Evolutionary conservation across 805 yeast species (phyloP).

Genomic region (Suhomyces faveliae): DNA sequence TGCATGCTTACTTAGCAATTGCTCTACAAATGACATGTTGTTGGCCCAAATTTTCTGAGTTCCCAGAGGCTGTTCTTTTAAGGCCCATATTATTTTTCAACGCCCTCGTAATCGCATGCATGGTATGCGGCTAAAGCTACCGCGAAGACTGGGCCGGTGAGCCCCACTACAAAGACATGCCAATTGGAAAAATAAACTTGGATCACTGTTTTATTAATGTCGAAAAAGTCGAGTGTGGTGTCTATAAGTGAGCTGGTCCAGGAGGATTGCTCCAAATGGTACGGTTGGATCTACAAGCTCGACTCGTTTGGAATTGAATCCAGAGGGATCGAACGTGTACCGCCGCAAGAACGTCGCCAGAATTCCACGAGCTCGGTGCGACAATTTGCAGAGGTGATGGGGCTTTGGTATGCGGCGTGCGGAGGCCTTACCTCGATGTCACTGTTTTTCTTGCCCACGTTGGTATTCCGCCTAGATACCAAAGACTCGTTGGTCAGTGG

Average conservation of each 20-base stretch:
- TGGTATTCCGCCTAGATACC: slow-evolving; percentile 26
- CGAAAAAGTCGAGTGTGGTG: background rate
- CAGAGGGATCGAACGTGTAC: slow-evolving; percentile 35
- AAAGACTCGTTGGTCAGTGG: slow-evolving; percentile 31
- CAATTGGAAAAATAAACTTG: no score
- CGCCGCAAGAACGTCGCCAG: slow-evolving; percentile 25
- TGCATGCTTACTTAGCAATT: slow-evolving; percentile 21
- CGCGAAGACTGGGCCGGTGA: background rate
- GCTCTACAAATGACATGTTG: slow-evolving; percentile 17
- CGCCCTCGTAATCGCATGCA: background rate
- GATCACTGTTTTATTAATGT: no score
- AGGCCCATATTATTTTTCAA: background rate
- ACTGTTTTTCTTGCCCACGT: slow-evolving; percentile 33
- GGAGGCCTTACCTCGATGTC: slow-evolving; percentile 41
- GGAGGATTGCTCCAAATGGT: background rate
- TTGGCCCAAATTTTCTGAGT: background rate
- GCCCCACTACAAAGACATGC: background rate
- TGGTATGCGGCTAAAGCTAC: background rate
- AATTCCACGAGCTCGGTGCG: background rate
- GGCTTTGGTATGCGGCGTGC: slow-evolving; percentile 40
- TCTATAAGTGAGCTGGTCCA: background rate
- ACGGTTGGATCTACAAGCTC: slow-evolving; percentile 15
- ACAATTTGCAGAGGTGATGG: slow-evolving; percentile 31
- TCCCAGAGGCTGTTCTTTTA: background rate
- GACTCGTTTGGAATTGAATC: slow-evolving; percentile 32